These are phyloP conservation scores for Colletotrichum abscissum DNA, from an alignment of 2,329 filamentous ascomycete genomes.

Conservation along the genomic window DNA sequence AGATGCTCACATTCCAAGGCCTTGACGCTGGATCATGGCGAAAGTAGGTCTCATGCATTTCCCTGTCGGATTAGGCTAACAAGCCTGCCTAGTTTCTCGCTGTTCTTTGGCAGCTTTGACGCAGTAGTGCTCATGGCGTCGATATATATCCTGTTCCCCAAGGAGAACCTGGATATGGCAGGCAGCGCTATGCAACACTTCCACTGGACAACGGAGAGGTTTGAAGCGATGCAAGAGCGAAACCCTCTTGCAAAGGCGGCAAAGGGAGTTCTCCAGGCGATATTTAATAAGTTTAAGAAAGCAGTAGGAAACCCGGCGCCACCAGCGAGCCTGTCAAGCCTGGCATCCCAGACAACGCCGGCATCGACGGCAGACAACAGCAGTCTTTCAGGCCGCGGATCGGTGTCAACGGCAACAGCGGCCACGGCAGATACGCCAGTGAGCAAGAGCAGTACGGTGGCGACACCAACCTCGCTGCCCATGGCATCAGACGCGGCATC, in stretches of 20 bases:
- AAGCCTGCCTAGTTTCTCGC: constrained; percentile 53
- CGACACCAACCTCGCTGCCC: constrained; percentile 31
- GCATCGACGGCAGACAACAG: constrained; percentile 35
- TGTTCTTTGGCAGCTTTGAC: constrained; percentile 74
- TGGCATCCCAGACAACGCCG: constrained; percentile 30
- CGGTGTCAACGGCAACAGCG: constrained; percentile 25
- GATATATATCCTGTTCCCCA: constrained; percentile 70
- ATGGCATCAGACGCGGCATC: constrained; percentile 41
- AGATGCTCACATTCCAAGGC: constrained; percentile 60
- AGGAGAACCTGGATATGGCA: constrained; percentile 62
- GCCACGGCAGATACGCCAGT: constrained; percentile 34
- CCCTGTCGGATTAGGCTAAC: background rate
- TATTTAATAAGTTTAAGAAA: constrained; percentile 64
- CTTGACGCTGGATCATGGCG: constrained; percentile 62
- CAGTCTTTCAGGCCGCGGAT: constrained; percentile 30
- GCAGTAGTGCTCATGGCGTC: constrained; percentile 70
- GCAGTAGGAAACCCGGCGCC: constrained; percentile 51
- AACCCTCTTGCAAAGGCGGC: constrained; percentile 66
- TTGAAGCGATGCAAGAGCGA: constrained; percentile 64
- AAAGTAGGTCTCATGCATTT: constrained; percentile 42
- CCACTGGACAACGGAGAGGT: constrained; percentile 68
- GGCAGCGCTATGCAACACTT: constrained; percentile 65
- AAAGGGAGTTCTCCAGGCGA: constrained; percentile 65
- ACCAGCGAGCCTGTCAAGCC: constrained; percentile 30
- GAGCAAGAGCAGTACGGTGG: constrained; percentile 33